These are phyloP conservation scores for Trichoderma brevicompactum DNA, from an alignment of 2,329 filamentous ascomycete species.

Conservation along the genomic window DNA sequence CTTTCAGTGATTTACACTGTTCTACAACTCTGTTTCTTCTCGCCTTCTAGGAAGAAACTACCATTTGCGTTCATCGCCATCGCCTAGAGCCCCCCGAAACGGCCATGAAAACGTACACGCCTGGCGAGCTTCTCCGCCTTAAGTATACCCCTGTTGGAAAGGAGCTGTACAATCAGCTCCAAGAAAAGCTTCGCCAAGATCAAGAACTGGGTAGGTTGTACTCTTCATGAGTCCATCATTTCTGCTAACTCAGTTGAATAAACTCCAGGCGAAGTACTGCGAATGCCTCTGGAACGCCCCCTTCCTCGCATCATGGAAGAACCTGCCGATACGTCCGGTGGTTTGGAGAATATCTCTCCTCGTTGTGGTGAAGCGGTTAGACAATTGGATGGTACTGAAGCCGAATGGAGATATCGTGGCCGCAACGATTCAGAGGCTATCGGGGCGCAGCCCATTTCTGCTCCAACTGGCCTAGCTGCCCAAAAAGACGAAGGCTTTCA, in stretches of 20 bases:
- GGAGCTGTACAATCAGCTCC: conserved; percentile 39
- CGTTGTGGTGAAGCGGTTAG: conserved; percentile 34
- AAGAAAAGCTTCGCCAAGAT: conserved; percentile 45
- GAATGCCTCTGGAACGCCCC: conserved; percentile 35
- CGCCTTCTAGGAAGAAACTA: conserved; percentile 41
- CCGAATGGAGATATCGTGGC: conserved; percentile 52
- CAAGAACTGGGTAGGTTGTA: conserved; percentile 47
- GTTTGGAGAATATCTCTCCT: conserved; percentile 16
- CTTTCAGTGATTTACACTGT: conserved; percentile 31
- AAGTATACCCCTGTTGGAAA: conserved; percentile 36
- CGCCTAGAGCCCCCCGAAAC: conserved; percentile 44
- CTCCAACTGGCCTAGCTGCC: conserved; percentile 56
- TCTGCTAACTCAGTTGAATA: not conserved
- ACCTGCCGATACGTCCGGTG: conserved; percentile 27
- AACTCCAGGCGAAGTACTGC: conserved; percentile 41
- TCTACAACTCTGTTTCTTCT: conserved; percentile 48
- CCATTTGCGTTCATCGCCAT: conserved; percentile 49
- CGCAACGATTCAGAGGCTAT: conserved; percentile 51
- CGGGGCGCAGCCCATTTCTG: conserved; percentile 54
- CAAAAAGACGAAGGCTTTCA: conserved; percentile 69
- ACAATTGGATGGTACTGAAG: conserved; percentile 48
- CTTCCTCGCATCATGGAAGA: conserved; percentile 43
- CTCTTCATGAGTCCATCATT: conserved; percentile 3
- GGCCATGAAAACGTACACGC: conserved; percentile 49
- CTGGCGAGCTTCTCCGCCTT: conserved; percentile 50